Base-by-base conservation (phyloP, 257 asterid genomes). In the Echium plantagineum region DNA sequence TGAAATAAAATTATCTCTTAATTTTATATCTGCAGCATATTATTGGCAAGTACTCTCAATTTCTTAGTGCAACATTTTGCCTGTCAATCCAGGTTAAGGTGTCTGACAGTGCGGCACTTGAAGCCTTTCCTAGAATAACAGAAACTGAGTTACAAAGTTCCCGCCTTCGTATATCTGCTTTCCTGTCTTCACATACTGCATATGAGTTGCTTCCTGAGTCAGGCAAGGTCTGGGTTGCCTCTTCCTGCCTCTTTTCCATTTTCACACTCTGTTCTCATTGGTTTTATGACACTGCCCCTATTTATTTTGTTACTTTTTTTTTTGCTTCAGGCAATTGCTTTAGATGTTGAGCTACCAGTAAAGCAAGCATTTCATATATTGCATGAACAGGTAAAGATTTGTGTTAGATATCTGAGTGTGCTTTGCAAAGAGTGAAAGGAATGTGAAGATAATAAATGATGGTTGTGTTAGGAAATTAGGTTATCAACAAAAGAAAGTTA, bases 181-280 rank as follows among this genome's bases (percentile, higher is more conserved):
- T 76, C 74, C 47, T 93, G 74, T 84, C 96, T 16, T 68, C 90
- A 6, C 95, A 89, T 73, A 77, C 77, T 74, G 90, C 94, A 60
- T 86, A 86, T 67, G 97, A 89, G 81, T 77, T 89, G 79, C 86
- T 93, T 67, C 98, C 98, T n/a, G 94, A 76, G 71, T 89, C 98
- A 66, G 96, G 96, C 71, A 93, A 93, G 94, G 98, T 85, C n/a
- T 49, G 72, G 52, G 68, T 65, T n/a, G 61, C 58, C 60, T 61
- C 63, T 62, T 55, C 68, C 54, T 65, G 42, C 24, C 69, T 55
- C 0, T 65, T 47, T 35, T 57, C 61, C 63, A 22, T 18, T 55
- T 28, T 59, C 24, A 24, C 6, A 16, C 61, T 49, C 13, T 64
- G 22, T 62, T 49, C 62, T 2, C 55, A 54, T 22, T 10, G 19